Percentiles rank a stretch among this genome's conserved stretches.
Conservation (phyloP, 73 alveolate genomes). For the Breviolum minutum region DNA sequence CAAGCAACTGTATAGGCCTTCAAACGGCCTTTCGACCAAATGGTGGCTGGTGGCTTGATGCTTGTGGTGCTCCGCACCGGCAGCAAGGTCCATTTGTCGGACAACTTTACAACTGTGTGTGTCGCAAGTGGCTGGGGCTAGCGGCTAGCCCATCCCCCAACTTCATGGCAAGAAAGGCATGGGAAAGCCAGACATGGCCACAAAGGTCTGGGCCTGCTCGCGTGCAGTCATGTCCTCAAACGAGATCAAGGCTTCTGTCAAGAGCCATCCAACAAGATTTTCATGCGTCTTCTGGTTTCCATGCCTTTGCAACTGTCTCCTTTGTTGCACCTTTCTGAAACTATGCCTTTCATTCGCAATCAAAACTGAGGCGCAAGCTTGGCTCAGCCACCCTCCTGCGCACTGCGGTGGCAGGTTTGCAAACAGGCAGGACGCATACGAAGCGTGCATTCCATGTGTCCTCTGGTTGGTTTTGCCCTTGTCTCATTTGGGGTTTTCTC, state of each 20-base stretch:
- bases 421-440: too few species aligned
- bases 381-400: slow-evolving; percentile 30
- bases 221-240: slow-evolving; percentile 33
- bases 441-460: too few species aligned
- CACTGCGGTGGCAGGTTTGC: too few species aligned
- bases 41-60: neutral
- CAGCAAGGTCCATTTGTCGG: neutral
- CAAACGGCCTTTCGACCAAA: neutral
- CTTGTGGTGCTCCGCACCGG: slow-evolving; percentile 24
- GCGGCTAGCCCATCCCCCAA: neutral
- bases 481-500: too few species aligned
- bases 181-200: slow-evolving; percentile 47
- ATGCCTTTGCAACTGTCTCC: too few species aligned
- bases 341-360: too few species aligned
- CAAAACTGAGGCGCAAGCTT: neutral
- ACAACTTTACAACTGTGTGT: neutral
- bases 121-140: neutral
- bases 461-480: too few species aligned
- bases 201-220: slow-evolving; percentile 44
- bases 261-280: too few species aligned
- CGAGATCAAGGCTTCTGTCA: neutral
- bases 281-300: too few species aligned
- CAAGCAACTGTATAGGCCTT: neutral
- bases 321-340: too few species aligned
- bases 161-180: slow-evolving; percentile 52